Percentiles rank a stretch among this genome's conserved stretches.
Evolutionary conservation across 257 asterid species (phyloP).

Genomic region (Solanum chaucha): DNA sequence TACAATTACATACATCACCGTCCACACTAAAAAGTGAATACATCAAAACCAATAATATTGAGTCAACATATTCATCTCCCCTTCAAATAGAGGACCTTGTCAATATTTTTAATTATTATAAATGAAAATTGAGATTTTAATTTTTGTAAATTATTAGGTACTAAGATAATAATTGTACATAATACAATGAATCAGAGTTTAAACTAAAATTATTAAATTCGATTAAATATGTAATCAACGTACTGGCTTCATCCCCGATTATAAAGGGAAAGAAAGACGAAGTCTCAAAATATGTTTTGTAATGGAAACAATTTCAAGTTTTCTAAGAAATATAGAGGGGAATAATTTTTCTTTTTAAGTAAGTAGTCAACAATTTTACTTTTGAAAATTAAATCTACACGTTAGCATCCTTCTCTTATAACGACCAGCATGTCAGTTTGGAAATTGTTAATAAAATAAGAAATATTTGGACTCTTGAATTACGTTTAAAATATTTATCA

Average conservation of each 20-base stretch:
- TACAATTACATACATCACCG: not conserved
- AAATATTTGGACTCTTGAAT: not conserved
- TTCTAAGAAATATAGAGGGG: not conserved
- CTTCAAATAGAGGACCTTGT: not conserved
- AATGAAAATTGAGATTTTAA: too few relatives aligned
- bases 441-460: not conserved
- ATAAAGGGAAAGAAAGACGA: too few relatives aligned
- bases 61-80: not conserved
- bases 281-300: not conserved
- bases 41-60: not conserved
- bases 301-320: not conserved
- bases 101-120: not conserved
- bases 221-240: too few relatives aligned
- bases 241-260: fast-evolving
- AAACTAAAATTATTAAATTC: too few relatives aligned
- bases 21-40: not conserved
- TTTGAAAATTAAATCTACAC: not conserved
- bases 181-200: too few relatives aligned
- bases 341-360: too few relatives aligned
- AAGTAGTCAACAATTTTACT: not conserved
- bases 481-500: not conserved
- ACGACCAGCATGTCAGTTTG: not conserved
- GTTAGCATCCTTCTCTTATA: not conserved
- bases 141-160: too few relatives aligned
- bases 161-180: too few relatives aligned